phyloP scores from a whole-genome alignment of 2,329 filamentous ascomycete genomes.

The Penicillium decumbens region DNA sequence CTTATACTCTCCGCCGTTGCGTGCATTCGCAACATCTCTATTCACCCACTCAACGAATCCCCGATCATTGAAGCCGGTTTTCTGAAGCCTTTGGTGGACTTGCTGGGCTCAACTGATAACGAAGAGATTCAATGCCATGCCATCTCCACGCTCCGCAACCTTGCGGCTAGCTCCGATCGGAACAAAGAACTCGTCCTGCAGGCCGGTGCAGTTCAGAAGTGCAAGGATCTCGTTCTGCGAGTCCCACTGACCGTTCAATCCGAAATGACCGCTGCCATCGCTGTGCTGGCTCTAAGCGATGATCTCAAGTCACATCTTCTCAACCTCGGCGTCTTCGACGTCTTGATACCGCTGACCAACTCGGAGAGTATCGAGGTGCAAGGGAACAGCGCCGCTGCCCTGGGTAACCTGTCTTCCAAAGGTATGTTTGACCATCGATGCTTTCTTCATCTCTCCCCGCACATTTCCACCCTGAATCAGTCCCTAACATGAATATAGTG shows the following conservation, averaged over 20 bases:
- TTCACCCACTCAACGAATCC: slow-evolving; percentile 94
- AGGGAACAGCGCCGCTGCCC: slow-evolving; percentile 91
- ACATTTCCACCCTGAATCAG: background rate
- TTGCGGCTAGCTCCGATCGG: slow-evolving; percentile 92
- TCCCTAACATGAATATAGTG: slow-evolving; percentile 53
- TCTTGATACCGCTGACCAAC: slow-evolving; percentile 89
- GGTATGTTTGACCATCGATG: slow-evolving; percentile 52
- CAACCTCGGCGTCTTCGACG: slow-evolving; percentile 90
- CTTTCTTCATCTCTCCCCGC: background rate
- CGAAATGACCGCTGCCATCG: slow-evolving; percentile 99
- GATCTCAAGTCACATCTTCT: slow-evolving; percentile 89
- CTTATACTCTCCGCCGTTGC: slow-evolving; percentile 95
- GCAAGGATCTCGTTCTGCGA: slow-evolving; percentile 90
- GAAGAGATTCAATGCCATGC: slow-evolving; percentile 99
- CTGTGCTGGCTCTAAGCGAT: slow-evolving; percentile 89
- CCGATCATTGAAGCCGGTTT: slow-evolving; percentile 98
- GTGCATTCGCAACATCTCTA: slow-evolving; percentile 98
- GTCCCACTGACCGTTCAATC: slow-evolving; percentile 94
- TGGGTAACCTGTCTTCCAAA: slow-evolving; percentile 96
- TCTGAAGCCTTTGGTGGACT: slow-evolving; percentile 84
- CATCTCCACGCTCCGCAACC: slow-evolving; percentile 90
- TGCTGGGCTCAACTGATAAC: slow-evolving; percentile 91
- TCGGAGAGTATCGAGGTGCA: slow-evolving; percentile 97
- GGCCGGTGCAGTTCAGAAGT: slow-evolving; percentile 95
- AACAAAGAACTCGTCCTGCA: slow-evolving; percentile 98